phyloP scores from a whole-genome alignment of 306 rosid species.

The Trichosanthes cucumerina region DNA sequence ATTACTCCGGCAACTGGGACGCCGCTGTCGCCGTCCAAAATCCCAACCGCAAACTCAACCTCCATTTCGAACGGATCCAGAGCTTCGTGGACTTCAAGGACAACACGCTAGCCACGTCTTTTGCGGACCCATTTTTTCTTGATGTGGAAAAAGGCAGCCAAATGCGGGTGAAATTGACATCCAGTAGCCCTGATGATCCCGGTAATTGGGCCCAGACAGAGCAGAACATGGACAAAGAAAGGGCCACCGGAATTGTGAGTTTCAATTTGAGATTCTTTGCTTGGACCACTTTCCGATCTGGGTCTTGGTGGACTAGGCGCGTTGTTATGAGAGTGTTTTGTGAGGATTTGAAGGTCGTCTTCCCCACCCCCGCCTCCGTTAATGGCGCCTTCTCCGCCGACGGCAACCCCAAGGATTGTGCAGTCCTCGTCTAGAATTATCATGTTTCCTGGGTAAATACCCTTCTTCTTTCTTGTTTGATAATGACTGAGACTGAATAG shows the following conservation, averaged over 20 bases:
- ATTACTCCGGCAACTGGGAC: constrained; percentile 29
- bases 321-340: constrained; percentile 19
- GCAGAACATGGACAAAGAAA: constrained; percentile 16
- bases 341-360: constrained; percentile 28
- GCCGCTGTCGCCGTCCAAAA: constrained; percentile 16
- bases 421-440: not conserved
- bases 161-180: constrained; percentile 8
- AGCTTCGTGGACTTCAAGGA: constrained; percentile 14
- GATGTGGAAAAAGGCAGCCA: not conserved
- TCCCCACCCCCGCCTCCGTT: not conserved
- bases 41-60: constrained; percentile 12
- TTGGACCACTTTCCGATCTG: constrained; percentile 1
- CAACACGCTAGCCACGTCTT: not conserved
- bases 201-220: not conserved
- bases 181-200: not conserved
- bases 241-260: constrained; percentile 9
- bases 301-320: not conserved
- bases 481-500: no score
- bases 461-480: no score
- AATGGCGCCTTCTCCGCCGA: not conserved
- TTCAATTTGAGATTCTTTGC: constrained; percentile 18
- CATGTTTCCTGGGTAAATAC: not conserved
- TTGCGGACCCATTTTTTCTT: constrained; percentile 15
- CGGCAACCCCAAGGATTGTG: not conserved
- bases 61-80: constrained; percentile 7